Evolutionary conservation across 306 rosid species (phyloP), one percentile per base, ranked within the genome.

Genomic region (Echinosophora koreensis): DNA sequence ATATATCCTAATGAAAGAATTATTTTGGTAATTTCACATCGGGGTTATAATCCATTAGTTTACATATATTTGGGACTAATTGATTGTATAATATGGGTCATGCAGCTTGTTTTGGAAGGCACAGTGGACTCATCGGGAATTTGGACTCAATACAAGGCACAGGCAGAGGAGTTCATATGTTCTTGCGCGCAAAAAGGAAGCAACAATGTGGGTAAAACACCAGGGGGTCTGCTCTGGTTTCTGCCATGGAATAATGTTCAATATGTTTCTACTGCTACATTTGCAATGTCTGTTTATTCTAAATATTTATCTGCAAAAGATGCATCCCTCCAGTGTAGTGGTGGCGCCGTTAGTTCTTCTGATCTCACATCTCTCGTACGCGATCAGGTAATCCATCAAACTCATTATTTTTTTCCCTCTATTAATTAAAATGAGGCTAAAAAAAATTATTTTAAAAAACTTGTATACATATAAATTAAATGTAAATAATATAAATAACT

Each of bases 161-260:
- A 86, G n/a, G 90, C 88, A 27, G 97, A 86, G 47, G 30, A 84
- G 39, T 89, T 79, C 84, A 51, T 89, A 64, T 89, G 97, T 47
- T 74, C 87, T 0, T 83, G 94, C 66, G 68, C 82, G 2, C 89
- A 91, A 22, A 86, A 89, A 41, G 85, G 71, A 8, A 47, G 50
- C n/a, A 56, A 12, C 64, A 89, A 91, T 1, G 14, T 80, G 2
- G n/a, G 56, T 2, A 89, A 58, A 80, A 84, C 83, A 0, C 79
- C 86, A 2, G 90, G 87, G 6, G 92, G 89, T 2, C 60, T 86
- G 37, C 66, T 91, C 2, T 83, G 86, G 88, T 91, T 89, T 68
- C 70, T 59, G 18, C 86, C 82, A 3, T 86, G 87, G 87, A 41
- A 67, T 47, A 89, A 91, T 61, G 77, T 77, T 13, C 91, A 91